Conservation (phyloP, 169 alveolate genomes). For the Plasmodium gonderi region DNA sequence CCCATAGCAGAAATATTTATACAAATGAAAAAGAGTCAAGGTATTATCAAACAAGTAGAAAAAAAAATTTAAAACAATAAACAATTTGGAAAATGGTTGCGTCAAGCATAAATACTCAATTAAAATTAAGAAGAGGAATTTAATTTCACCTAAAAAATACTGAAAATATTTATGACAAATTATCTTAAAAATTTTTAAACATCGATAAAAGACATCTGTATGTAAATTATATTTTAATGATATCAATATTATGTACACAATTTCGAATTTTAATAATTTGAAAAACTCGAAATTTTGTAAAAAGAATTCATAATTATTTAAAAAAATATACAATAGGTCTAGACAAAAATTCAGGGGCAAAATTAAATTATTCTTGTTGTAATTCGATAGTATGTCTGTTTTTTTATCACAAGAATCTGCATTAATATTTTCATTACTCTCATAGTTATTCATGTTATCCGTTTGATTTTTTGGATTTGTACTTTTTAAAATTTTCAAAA, state of each 20-base stretch:
- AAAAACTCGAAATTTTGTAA: conserved; percentile 63
- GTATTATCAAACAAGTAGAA: conserved; percentile 66
- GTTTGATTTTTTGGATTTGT: conserved; percentile 3
- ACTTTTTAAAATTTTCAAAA: conserved; percentile 64
- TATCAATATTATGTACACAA: conserved; percentile 31
- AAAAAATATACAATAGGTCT: conserved; percentile 54
- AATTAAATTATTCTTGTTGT: conserved; percentile 67
- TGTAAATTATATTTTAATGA: conserved; percentile 62
- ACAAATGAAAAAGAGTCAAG: conserved; percentile 15
- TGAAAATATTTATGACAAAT: conserved; percentile 60
- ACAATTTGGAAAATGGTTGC: conserved; percentile 53
- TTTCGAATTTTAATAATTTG: conserved; percentile 66
- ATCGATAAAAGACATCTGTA: conserved; percentile 49
- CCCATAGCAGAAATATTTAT: conserved; percentile 38
- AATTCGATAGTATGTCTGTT: conserved; percentile 44
- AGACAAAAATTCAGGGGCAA: conserved; percentile 58
- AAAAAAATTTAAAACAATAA: conserved; percentile 63
- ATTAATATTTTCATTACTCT: conserved; percentile 7
- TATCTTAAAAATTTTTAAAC: conserved; percentile 50
- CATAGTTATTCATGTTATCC: neutral
- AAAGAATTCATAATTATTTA: conserved; percentile 66
- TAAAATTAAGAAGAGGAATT: conserved; percentile 20
- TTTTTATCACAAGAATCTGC: neutral
- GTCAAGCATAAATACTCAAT: conserved; percentile 39
- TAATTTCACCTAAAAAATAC: conserved; percentile 70